A percentile compares a stretch with the other conserved stretches of the same genome.
phyloP scores from a whole-genome alignment of 352 stramenopile genomes.

The Phytophthora chlamydospora region DNA sequence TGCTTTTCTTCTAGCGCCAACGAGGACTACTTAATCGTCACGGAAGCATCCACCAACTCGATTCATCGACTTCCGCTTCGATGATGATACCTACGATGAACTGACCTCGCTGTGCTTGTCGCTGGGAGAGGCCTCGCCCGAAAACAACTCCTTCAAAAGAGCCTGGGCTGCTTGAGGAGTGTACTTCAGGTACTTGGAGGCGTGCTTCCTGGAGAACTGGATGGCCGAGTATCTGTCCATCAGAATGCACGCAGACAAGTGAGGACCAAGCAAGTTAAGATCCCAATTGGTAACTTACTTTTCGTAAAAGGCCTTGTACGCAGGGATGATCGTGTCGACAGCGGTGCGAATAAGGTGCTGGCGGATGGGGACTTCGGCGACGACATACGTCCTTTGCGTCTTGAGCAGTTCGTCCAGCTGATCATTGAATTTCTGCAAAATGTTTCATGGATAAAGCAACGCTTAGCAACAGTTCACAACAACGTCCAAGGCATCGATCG shows the following conservation, averaged over 20 bases:
- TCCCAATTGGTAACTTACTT: slow-evolving; percentile 55
- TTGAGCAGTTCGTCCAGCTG: slow-evolving; percentile 74
- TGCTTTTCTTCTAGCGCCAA: slow-evolving; percentile 41
- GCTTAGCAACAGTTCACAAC: slow-evolving; percentile 1
- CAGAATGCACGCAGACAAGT: slow-evolving; percentile 1
- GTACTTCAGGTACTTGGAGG: slow-evolving; percentile 90
- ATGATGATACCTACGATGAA: slow-evolving; percentile 25
- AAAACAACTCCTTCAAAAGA: slow-evolving; percentile 86
- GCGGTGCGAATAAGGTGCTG: slow-evolving; percentile 88
- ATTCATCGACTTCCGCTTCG: slow-evolving; percentile 57
- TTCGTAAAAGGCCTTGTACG: slow-evolving; percentile 92
- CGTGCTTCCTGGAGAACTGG: slow-evolving; percentile 93
- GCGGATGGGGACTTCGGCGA: slow-evolving; percentile 87
- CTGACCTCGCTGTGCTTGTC: slow-evolving; percentile 30
- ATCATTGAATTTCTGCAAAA: slow-evolving; percentile 72
- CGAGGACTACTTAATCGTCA: slow-evolving; percentile 69
- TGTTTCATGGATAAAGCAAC: not conserved
- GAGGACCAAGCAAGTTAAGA: not conserved
- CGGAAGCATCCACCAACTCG: slow-evolving; percentile 76
- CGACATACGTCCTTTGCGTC: slow-evolving; percentile 76
- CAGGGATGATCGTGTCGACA: slow-evolving; percentile 81
- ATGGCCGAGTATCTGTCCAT: slow-evolving; percentile 85
- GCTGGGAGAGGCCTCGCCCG: slow-evolving; percentile 43
- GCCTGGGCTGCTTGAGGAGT: slow-evolving; percentile 81
- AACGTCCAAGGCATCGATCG: not conserved